Base-by-base conservation (phyloP, 306 rosid genomes). In the Cicer bijugum region DNA sequence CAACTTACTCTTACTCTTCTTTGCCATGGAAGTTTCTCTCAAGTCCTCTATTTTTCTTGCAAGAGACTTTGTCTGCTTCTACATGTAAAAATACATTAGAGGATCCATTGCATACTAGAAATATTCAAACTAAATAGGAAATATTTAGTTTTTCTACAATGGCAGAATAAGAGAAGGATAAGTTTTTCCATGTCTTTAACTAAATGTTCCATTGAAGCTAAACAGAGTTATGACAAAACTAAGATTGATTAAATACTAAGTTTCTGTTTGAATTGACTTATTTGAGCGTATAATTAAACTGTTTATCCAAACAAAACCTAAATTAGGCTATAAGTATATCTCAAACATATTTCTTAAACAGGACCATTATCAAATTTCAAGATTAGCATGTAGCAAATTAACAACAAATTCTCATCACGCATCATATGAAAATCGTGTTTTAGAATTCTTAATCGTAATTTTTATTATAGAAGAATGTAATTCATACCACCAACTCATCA, bases 11-110 rank as follows among this genome's bases (percentile, higher is more conserved):
- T 69, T 80, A 58, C 12, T 75, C 16, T 74, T 82, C 75, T 68
- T 75, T 1, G 58, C 66, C 67, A 14, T 33, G 23, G 77, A 84
- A 71, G 73, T 83, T 69, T 87, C 80, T 51, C 74, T 85, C 82
- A 81, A 60, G 28, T 84, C 84, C 65, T 86, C 83, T 76, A 87
- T 77, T 77, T 83, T 86, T 76, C 71, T 86, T 77, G 86, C 76
- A 12, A 83, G 78, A 46, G 86, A 84, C 77, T 85, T 86, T 17
- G 94, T 85, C 71, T 84, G 92, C 65, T 47, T 82, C 97, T 93
- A 75, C 87, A 86, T 63, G 57, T 72, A 66, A 78, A 35, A 71
- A 57, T 60, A 83, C 76, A 75, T 84, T 68, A 81, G 82, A 80
- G 61, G 61, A 75, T 55, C 65, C 39, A 76, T 62, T 8, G 61